Evolutionary conservation across 2,329 filamentous ascomycete species (phyloP), one percentile per base, ranked within the genome.

Genomic region (Ophiobolus disseminans): DNA sequence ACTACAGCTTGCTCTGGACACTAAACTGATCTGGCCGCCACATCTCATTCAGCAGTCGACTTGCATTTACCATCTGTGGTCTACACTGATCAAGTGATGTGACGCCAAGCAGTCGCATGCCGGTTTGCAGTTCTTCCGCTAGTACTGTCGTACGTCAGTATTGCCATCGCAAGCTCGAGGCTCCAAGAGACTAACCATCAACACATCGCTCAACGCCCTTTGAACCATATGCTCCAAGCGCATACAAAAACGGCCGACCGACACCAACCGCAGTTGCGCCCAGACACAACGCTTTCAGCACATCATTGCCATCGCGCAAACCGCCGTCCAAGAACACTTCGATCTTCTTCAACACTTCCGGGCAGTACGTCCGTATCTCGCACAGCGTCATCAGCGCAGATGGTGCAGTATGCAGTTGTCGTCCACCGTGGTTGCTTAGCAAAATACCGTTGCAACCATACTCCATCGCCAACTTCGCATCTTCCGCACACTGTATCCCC

Each of bases 51-150:
- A 72, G 37, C 25, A 72, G 36, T 5, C 66, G 60, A n/a, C 50
- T 62, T 4, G 67, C 57, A 51, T 87, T 86, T 19, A 88, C 69
- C 65, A 86, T 73, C 0, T 85, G 84, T 1, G 85, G 83, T 55
- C 86, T 80, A 4, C 85, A 77, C 62, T 86, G 78, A 43, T 81
- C 77, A 8, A 88, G 70, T 52, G 82, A 78, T 1, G 83, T 86
- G 25, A 88, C 77, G 2, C 86, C 86, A 48, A 86, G 81, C 66
- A 87, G 78, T 20, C 81, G 79, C 86, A 88, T 88, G 2, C 84
- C 84, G 2, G 82, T 86, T 57, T 85, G 80, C 3, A 88, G 68
- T 65, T 89, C 86, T 50, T 88, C 85, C 21, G 70, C 66, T 32
- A 79, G 60, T 20, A 78, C 73, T 73, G 19, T 14, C 9, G 20